Percentiles rank a stretch among this genome's conserved stretches.
Evolutionary conservation across 176 grass and related monocot genomes (phyloP).

Genomic region (Phyllostachys edulis): DNA sequence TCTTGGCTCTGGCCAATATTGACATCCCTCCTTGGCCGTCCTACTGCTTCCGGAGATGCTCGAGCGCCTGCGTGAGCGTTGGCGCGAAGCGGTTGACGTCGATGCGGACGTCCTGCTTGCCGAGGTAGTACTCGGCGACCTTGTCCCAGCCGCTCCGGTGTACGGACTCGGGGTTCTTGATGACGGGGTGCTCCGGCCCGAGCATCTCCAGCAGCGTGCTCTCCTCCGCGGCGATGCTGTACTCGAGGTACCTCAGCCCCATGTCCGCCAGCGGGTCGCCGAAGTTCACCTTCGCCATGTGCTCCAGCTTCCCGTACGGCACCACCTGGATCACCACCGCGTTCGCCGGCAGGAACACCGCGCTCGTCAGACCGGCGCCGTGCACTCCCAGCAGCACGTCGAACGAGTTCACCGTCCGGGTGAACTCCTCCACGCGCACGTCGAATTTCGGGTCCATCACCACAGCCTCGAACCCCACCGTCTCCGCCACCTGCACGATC

Average conservation of each 20-base stretch:
- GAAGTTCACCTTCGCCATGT: slow-evolving; percentile 54
- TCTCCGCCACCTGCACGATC: slow-evolving; percentile 40
- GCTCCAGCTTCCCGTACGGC: slow-evolving; percentile 72
- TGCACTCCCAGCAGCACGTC: slow-evolving; percentile 80
- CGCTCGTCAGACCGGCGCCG: slow-evolving; percentile 75
- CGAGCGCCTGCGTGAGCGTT: slow-evolving; percentile 42
- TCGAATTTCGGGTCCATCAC: slow-evolving; percentile 41
- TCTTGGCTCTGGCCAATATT: background rate
- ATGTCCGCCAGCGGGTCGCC: slow-evolving; percentile 55
- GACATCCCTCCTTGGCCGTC: background rate
- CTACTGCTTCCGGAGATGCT: slow-evolving; percentile 31
- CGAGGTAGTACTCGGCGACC: slow-evolving; percentile 70
- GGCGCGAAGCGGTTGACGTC: slow-evolving; percentile 54
- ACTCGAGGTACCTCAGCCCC: slow-evolving; percentile 58
- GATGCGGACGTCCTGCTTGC: slow-evolving; percentile 69
- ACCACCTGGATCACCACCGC: slow-evolving; percentile 78
- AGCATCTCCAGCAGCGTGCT: slow-evolving; percentile 65
- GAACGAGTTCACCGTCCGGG: slow-evolving; percentile 58
- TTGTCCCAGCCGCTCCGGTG: slow-evolving; percentile 67
- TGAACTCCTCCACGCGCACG: slow-evolving; percentile 34
- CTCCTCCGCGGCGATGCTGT: slow-evolving; percentile 60
- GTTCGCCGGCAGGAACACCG: slow-evolving; percentile 60
- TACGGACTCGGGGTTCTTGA: slow-evolving; percentile 60
- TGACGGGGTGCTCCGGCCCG: slow-evolving; percentile 54
- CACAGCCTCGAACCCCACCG: slow-evolving; percentile 51